Conservation (phyloP, 225 moss, liverwort and hornwort species). For the Physcomitrium patens region DNA sequence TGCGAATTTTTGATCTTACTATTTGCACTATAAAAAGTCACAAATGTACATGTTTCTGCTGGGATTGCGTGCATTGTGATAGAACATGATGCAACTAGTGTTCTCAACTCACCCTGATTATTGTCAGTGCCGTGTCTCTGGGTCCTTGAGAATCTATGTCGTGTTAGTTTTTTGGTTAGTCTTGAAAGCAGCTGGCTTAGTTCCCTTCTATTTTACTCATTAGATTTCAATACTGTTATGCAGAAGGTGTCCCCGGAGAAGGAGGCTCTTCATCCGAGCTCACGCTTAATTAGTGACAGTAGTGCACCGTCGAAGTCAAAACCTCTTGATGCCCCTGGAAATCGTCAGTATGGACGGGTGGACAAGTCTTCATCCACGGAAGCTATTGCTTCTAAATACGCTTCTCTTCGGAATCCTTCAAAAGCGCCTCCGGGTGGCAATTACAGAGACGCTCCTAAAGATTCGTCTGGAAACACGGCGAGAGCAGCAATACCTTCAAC, state of each 20-base stretch:
- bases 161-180: not conserved
- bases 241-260: conserved; percentile 60
- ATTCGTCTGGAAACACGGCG: conserved; percentile 31
- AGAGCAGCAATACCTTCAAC: conserved; percentile 30
- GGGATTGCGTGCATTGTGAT: not conserved
- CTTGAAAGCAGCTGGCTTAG: not conserved
- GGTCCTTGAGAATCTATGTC: conserved; percentile 3
- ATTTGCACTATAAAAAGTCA: not conserved
- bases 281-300: conserved; percentile 23
- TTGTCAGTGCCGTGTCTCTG: not conserved
- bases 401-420: conserved; percentile 42
- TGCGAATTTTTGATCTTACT: not conserved
- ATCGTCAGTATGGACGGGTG: conserved; percentile 44
- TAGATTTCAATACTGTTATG: conserved; percentile 9
- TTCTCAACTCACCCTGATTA: not conserved
- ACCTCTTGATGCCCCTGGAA: conserved; percentile 40
- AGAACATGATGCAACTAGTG: not conserved
- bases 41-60: conserved; percentile 8
- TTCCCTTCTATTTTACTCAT: conserved; percentile 5
- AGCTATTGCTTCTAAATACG: conserved; percentile 79
- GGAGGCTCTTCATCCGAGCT: conserved; percentile 34
- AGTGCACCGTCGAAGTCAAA: conserved; percentile 37
- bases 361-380: conserved; percentile 66
- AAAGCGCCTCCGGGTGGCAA: conserved; percentile 40
- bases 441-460: conserved; percentile 40